Percentiles rank a stretch among this genome's conserved stretches.
phyloP scores from a whole-genome alignment of 768 basidiomycete genomes.

The Rhodotorula babjevae region DNA sequence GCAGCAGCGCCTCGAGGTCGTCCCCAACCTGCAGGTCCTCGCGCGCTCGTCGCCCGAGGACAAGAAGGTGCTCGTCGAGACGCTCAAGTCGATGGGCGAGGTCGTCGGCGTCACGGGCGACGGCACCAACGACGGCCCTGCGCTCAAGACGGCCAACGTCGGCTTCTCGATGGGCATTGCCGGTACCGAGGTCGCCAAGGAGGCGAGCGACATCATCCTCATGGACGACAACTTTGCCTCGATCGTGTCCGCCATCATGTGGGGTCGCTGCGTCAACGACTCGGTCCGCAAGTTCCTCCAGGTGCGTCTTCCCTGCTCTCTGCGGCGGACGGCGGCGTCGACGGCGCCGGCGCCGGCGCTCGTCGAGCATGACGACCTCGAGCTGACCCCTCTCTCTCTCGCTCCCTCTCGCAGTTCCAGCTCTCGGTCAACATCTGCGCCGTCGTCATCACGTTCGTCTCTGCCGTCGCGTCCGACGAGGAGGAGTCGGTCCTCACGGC shows the following conservation, averaged over 20 bases:
- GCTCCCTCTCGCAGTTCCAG: conserved; percentile 42
- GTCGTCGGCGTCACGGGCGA: conserved; percentile 95
- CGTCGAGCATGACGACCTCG: background rate
- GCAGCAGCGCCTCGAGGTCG: conserved; percentile 69
- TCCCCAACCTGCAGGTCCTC: conserved; percentile 89
- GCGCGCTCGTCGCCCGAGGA: conserved; percentile 97
- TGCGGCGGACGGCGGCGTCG: too few relatives aligned
- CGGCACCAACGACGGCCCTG: conserved; percentile 92
- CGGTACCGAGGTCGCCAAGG: conserved; percentile 97
- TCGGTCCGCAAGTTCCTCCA: conserved; percentile 95
- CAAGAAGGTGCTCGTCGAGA: conserved; percentile 88
- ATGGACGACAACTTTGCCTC: conserved; percentile 97
- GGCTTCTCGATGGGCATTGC: conserved; percentile 96
- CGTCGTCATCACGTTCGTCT: conserved; percentile 85
- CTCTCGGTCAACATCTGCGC: conserved; percentile 87
- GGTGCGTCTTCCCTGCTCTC: conserved; percentile 56
- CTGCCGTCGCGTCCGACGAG: conserved; percentile 70
- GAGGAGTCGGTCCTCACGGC: conserved; percentile 87
- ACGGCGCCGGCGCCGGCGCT: conserved; percentile 20
- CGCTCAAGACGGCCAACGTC: conserved; percentile 68
- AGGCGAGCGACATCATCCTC: conserved; percentile 96
- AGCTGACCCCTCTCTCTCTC: conserved; percentile 50
- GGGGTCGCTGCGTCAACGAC: conserved; percentile 98
- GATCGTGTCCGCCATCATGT: conserved; percentile 95
- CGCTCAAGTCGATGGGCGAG: conserved; percentile 76